These are phyloP conservation scores for Trichoderma virens DNA, from an alignment of 495 filamentous ascomycete species.

Conservation along the genomic window DNA sequence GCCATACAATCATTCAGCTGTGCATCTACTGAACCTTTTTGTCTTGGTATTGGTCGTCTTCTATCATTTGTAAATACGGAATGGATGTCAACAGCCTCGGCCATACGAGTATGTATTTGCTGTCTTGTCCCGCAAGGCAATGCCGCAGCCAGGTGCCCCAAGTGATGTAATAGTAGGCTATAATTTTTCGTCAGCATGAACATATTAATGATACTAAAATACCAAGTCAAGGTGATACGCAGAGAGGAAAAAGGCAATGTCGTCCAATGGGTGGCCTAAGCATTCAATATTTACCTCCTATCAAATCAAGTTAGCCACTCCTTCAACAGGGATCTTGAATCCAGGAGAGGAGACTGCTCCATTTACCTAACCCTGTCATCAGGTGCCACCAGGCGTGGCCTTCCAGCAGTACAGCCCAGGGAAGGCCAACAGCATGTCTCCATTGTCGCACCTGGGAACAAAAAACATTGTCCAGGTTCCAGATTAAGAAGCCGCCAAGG, in stretches of 20 bases:
- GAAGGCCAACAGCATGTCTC: conserved; percentile 67
- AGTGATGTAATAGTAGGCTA: conserved; percentile 76
- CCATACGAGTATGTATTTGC: conserved; percentile 72
- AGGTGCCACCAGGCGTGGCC: conserved; percentile 97
- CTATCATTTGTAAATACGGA: conserved; percentile 31
- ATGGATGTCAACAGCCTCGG: conserved; percentile 51
- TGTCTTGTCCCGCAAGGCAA: conserved; percentile 68
- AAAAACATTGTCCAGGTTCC: conserved; percentile 79
- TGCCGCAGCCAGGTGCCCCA: conserved; percentile 85
- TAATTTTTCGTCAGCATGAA: conserved; percentile 25
- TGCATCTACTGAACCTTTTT: background rate
- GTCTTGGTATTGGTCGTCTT: background rate
- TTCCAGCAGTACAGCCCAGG: conserved; percentile 86
- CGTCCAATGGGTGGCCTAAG: background rate
- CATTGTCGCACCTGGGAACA: conserved; percentile 63
- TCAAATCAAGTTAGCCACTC: conserved; percentile 13
- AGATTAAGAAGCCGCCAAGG: conserved; percentile 75
- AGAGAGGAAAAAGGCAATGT: background rate
- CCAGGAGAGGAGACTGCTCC: background rate
- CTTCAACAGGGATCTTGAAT: conserved; percentile 9
- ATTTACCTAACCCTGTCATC: conserved; percentile 27
- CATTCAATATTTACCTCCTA: conserved; percentile 30
- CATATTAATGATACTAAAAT: background rate
- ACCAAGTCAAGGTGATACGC: background rate
- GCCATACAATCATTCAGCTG: background rate